phyloP scores from a whole-genome alignment of 257 asterid genomes.

The Misopates orontium region DNA sequence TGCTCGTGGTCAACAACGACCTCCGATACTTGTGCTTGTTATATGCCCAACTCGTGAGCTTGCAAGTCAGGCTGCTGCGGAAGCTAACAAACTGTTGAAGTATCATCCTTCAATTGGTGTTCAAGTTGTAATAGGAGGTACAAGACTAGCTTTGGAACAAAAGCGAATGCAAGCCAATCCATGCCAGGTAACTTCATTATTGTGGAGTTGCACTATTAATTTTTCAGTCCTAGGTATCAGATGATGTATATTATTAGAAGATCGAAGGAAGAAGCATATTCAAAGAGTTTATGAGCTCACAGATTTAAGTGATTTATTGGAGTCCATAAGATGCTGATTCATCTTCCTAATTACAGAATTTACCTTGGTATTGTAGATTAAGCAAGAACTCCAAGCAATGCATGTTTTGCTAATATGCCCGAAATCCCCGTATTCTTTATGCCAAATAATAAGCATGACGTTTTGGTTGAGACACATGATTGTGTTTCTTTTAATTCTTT shows the following conservation, averaged over 20 bases:
- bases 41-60: slow-evolving; percentile 97
- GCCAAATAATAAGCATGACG: not conserved
- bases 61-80: slow-evolving; percentile 93
- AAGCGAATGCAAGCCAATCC: slow-evolving; percentile 94
- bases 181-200: slow-evolving; percentile 61
- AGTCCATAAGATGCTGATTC: too few relatives aligned
- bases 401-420: not conserved
- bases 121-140: slow-evolving; percentile 98
- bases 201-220: not conserved
- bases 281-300: slow-evolving; percentile 4
- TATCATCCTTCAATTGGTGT: slow-evolving; percentile 91
- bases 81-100: slow-evolving; percentile 83
- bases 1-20: slow-evolving; percentile 59
- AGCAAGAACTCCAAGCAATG: not conserved
- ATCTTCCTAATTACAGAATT: not conserved
- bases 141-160: slow-evolving; percentile 82
- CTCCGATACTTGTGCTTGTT: slow-evolving; percentile 79
- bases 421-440: too few relatives aligned
- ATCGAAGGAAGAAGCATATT: not conserved
- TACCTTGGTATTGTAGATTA: not conserved
- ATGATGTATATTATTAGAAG: not conserved
- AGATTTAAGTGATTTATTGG: not conserved
- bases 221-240: slow-evolving; percentile 5
- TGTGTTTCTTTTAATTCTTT: not conserved
- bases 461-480: not conserved